Percentiles rank a stretch among this genome's conserved stretches.
Evolutionary conservation across 1,139 yeast genomes (phyloP).

Genomic region (Geotrichum carabidarum): DNA sequence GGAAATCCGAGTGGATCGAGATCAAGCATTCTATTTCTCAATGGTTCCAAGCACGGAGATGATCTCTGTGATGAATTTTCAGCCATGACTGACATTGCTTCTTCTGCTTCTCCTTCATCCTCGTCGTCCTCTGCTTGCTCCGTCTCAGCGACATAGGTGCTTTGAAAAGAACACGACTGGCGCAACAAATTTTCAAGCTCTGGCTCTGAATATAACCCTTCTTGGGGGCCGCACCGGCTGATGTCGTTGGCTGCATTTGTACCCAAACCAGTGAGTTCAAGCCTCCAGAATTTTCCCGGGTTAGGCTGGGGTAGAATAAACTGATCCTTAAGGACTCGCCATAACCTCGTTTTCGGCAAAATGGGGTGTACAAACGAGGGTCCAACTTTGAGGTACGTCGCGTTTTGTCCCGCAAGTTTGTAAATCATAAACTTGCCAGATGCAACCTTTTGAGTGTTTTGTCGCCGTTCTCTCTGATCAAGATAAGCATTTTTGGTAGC

Average conservation of each 20-base stretch:
- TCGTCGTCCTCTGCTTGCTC: neutral
- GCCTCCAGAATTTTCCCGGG: constrained; percentile 70
- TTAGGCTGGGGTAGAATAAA: constrained; percentile 62
- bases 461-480: no score
- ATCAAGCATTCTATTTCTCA: neutral
- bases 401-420: constrained; percentile 57
- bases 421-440: constrained; percentile 57
- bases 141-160: neutral
- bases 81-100: neutral
- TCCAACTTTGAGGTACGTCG: constrained; percentile 62
- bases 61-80: neutral
- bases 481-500: neutral
- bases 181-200: neutral
- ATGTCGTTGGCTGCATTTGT: neutral
- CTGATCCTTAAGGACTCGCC: constrained; percentile 49
- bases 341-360: constrained; percentile 54
- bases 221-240: neutral
- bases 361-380: constrained; percentile 55
- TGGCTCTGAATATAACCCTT: neutral
- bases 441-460: constrained; percentile 20
- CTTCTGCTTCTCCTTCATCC: neutral
- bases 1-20: constrained; percentile 13
- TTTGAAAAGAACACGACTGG: neutral
- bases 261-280: constrained; percentile 37
- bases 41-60: neutral